Evolutionary conservation across 768 basidiomycete genomes (phyloP).

Genomic region (Hericium coralloides): DNA sequence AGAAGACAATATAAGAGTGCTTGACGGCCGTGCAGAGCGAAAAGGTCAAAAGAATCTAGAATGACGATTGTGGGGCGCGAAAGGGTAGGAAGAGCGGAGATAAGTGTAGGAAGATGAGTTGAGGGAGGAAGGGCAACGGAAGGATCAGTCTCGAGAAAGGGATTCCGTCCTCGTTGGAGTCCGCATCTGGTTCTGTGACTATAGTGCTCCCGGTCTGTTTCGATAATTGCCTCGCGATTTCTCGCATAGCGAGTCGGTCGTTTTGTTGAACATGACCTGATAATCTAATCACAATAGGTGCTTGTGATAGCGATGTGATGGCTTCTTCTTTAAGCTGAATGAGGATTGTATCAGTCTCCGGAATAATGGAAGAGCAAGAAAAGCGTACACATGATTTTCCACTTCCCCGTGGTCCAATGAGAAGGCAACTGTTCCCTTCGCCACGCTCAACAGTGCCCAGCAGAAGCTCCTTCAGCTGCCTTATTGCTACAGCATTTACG

Average conservation of each 20-base stretch:
- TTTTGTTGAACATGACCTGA: constrained; percentile 81
- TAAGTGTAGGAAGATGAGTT: constrained; percentile 63
- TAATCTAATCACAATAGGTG: constrained; percentile 69
- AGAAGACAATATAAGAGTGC: constrained; percentile 90
- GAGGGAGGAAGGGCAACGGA: constrained; percentile 43
- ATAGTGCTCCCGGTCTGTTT: constrained; percentile 64
- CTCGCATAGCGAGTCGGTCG: constrained; percentile 85
- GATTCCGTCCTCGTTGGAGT: constrained; percentile 36
- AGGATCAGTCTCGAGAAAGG: constrained; percentile 28
- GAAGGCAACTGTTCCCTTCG: constrained; percentile 90
- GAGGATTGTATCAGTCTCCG: constrained; percentile 2
- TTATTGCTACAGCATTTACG: constrained; percentile 42
- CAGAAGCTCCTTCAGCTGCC: constrained; percentile 57
- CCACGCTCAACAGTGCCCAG: constrained; percentile 67
- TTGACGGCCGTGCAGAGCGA: constrained; percentile 86
- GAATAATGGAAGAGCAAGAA: background rate
- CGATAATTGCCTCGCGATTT: constrained; percentile 79
- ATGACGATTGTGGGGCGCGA: constrained; percentile 74
- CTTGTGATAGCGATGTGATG: constrained; percentile 33
- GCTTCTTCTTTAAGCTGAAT: constrained; percentile 53
- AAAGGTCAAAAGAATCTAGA: constrained; percentile 90
- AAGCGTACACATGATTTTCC: constrained; percentile 68
- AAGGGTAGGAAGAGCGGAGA: constrained; percentile 71
- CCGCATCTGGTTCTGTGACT: constrained; percentile 20
- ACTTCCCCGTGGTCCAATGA: constrained; percentile 78